Conservation (phyloP, 1,284 basidiomycete species). For the Garcileccinum viscosum region DNA sequence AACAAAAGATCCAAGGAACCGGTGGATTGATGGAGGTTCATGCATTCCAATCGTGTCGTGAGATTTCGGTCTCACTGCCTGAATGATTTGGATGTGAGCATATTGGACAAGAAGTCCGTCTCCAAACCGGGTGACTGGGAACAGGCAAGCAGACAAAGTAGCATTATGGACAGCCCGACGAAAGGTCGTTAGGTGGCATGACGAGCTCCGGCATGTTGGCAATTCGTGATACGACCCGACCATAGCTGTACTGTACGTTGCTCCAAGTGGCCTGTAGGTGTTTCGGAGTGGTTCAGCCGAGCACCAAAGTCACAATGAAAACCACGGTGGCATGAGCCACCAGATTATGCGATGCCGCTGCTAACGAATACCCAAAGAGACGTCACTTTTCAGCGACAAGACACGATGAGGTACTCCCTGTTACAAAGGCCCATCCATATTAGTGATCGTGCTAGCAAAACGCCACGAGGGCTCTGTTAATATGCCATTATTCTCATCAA, state of each 20-base stretch:
- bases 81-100: not conserved
- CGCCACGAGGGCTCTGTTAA: conserved; percentile 41
- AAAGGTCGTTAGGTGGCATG: not conserved
- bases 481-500: conserved; percentile 37
- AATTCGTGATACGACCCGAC: not conserved
- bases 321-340: not conserved
- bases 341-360: not conserved
- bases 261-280: not conserved
- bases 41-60: not conserved
- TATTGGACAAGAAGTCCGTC: not conserved
- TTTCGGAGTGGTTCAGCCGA: not conserved
- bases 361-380: not conserved
- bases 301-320: not conserved
- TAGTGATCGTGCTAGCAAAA: conserved; percentile 50
- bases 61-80: not conserved
- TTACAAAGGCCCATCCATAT: conserved; percentile 46
- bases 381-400: not conserved
- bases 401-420: conserved; percentile 3
- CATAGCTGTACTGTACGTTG: not conserved
- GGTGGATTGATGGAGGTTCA: not conserved
- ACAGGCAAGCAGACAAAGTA: not conserved
- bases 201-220: not conserved
- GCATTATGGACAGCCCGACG: not conserved
- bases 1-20: not conserved
- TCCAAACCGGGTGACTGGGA: not conserved